phyloP scores from a whole-genome alignment of 1,284 basidiomycete genomes.

The Peniophora sp. region DNA sequence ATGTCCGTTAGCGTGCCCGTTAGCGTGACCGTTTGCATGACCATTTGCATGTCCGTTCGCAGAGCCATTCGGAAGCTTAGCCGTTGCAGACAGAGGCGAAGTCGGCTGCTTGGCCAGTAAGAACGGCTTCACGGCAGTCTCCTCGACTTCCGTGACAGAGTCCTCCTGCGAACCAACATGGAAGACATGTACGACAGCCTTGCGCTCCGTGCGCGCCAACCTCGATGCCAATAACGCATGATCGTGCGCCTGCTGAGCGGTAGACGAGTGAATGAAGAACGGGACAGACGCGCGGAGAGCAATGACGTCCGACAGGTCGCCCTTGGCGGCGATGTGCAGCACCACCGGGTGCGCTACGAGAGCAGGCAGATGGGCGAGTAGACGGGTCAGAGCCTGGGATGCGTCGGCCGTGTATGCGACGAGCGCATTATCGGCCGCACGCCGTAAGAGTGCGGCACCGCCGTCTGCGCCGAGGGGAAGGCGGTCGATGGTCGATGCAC shows the following conservation, averaged over 20 bases:
- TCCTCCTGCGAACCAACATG: slow-evolving; percentile 31
- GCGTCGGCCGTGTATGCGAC: slow-evolving; percentile 45
- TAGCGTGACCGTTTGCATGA: slow-evolving; percentile 19
- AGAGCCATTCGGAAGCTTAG: slow-evolving; percentile 19
- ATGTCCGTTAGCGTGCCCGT: slow-evolving; percentile 20
- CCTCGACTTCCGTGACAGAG: slow-evolving; percentile 42
- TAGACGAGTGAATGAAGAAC: slow-evolving; percentile 57
- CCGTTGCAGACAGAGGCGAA: slow-evolving; percentile 11
- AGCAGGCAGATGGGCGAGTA: slow-evolving; percentile 52
- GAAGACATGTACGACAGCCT: slow-evolving; percentile 78
- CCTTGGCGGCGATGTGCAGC: slow-evolving; percentile 43
- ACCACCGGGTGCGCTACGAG: slow-evolving; percentile 47
- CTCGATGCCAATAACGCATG: slow-evolving; percentile 66
- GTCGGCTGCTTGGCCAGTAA: slow-evolving; percentile 36
- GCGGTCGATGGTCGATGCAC: slow-evolving; percentile 23
- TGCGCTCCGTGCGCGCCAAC: slow-evolving; percentile 50
- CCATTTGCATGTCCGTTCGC: slow-evolving; percentile 22
- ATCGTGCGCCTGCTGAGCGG: slow-evolving; percentile 63
- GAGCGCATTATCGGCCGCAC: slow-evolving; percentile 27
- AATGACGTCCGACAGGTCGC: slow-evolving; percentile 53
- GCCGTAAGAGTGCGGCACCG: slow-evolving; percentile 41
- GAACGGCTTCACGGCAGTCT: slow-evolving; percentile 52
- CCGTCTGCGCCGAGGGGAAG: slow-evolving; percentile 56
- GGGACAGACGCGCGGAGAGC: slow-evolving; percentile 49
- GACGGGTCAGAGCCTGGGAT: slow-evolving; percentile 38